phyloP scores from a whole-genome alignment of 768 basidiomycete species.

The Pleurotus citrinopileatus region DNA sequence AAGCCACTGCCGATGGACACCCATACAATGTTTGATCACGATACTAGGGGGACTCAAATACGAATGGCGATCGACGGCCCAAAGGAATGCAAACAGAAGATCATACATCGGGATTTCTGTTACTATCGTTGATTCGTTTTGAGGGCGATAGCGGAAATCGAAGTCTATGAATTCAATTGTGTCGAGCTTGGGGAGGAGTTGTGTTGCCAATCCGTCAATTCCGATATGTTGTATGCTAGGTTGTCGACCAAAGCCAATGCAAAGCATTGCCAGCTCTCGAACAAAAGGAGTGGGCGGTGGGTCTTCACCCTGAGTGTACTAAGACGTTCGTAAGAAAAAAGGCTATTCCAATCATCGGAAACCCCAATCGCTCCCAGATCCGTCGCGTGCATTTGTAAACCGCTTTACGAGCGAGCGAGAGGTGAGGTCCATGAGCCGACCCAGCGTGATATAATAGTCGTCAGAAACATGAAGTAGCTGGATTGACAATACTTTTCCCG shows the following conservation, averaged over 20 bases:
- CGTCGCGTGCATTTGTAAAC: too few relatives aligned
- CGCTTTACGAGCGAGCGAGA: too few relatives aligned
- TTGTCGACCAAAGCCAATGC: not conserved
- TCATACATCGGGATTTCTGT: not conserved
- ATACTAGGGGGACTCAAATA: not conserved
- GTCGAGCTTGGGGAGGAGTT: not conserved
- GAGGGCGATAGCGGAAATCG: not conserved
- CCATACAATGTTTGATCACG: not conserved
- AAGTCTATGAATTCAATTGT: not conserved
- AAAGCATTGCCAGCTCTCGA: not conserved
- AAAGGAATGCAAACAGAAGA: not conserved
- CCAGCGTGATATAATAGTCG: too few relatives aligned
- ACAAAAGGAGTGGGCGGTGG: not conserved
- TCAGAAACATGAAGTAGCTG: too few relatives aligned
- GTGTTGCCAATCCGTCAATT: not conserved
- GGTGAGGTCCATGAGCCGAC: too few relatives aligned
- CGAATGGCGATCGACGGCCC: not conserved
- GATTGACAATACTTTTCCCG: too few relatives aligned
- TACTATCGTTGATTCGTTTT: not conserved
- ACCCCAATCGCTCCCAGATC: too few relatives aligned
- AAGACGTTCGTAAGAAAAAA: not conserved
- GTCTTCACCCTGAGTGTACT: not conserved
- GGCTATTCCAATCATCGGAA: not conserved
- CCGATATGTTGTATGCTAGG: not conserved
- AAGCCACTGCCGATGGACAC: not conserved